Evolutionary conservation across 495 filamentous ascomycete genomes (phyloP), one percentile per base, ranked within the genome.

Genomic region (Zalerion maritima): DNA sequence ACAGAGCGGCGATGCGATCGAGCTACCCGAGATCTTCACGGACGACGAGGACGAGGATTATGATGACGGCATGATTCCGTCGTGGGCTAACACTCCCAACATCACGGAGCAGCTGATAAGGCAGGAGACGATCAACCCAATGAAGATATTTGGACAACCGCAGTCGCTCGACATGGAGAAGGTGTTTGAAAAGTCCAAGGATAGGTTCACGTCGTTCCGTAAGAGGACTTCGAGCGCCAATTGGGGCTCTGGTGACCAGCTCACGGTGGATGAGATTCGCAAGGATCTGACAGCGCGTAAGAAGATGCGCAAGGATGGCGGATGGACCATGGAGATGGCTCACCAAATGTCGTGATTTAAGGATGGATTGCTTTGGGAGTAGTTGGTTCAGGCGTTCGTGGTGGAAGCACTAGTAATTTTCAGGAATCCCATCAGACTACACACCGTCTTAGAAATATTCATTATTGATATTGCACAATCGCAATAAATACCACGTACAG

Each of bases 221-320:
- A 73, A 76, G 16, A 61, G 89, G 14, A 94, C 85, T 18, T 89
- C 80, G 38, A 92, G 83, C 49, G 91, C 89, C 5, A 89, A 92
- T 51, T 99, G 89, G 89, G 71, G 62, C 39, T 75, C 79, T 8
- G 52, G 73, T n/a, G 89, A 99, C 58, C 66, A 73, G 34, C 56
- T 99, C 45, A 96, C 85, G 4, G 77, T 86, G 42, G 89, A 92
- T 31, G 89, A 84, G 45, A 78, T 91, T 37, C 57, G 71, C 23
- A 74, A 66, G 37, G 87, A 99, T 58, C 49, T 75, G 31, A 78
- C 78, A 31, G 84, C 77, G 28, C 68, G 86, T 38, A 76, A 87
- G 50, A 73, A 75, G 43, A 61, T 96, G 54, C 67, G 75, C 14
- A 60, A 76, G 37, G 81, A 94, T 34, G 87, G 89, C 0, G 81